These are phyloP conservation scores for Incumbomyces lentus DNA, from an alignment of 2,329 filamentous ascomycete species.

Conservation along the genomic window DNA sequence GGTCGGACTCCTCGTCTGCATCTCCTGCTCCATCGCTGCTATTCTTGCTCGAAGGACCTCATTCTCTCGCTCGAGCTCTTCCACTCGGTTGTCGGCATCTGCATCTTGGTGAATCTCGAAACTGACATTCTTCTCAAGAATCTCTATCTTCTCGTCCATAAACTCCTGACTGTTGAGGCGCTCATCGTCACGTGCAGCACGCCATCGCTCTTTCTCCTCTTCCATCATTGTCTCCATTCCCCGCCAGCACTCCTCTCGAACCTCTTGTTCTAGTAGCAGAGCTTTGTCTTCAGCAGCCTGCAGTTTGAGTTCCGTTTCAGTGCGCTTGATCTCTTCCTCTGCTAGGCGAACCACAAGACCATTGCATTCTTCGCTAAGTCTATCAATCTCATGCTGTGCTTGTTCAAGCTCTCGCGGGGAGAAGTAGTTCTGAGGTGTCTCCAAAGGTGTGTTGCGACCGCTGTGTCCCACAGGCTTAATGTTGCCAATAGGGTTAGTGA, in stretches of 20 bases:
- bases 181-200: slow-evolving; percentile 66
- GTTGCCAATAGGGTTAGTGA: slow-evolving; percentile 56
- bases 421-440: slow-evolving; percentile 36
- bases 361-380: slow-evolving; percentile 69
- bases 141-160: slow-evolving; percentile 76
- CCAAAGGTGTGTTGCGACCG: slow-evolving; percentile 37
- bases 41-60: slow-evolving; percentile 57
- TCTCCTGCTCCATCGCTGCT: slow-evolving; percentile 54
- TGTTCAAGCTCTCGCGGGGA: slow-evolving; percentile 64
- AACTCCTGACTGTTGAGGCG: slow-evolving; percentile 58
- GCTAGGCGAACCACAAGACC: slow-evolving; percentile 59
- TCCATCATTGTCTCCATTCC: slow-evolving; percentile 75
- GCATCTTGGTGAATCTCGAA: slow-evolving; percentile 37
- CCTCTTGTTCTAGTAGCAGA: slow-evolving; percentile 67
- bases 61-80: slow-evolving; percentile 61
- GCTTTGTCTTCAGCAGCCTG: slow-evolving; percentile 52
- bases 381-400: slow-evolving; percentile 68
- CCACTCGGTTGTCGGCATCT: slow-evolving; percentile 44
- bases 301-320: slow-evolving; percentile 63
- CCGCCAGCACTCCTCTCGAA: slow-evolving; percentile 77
- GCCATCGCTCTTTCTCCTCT: slow-evolving; percentile 70
- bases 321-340: slow-evolving; percentile 59
- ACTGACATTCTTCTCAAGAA: slow-evolving; percentile 43
- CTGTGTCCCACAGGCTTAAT: slow-evolving; percentile 20
- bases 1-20: slow-evolving; percentile 52